Conservation (phyloP, 805 yeast genomes). For the Diddensiella caesifluorescens region DNA sequence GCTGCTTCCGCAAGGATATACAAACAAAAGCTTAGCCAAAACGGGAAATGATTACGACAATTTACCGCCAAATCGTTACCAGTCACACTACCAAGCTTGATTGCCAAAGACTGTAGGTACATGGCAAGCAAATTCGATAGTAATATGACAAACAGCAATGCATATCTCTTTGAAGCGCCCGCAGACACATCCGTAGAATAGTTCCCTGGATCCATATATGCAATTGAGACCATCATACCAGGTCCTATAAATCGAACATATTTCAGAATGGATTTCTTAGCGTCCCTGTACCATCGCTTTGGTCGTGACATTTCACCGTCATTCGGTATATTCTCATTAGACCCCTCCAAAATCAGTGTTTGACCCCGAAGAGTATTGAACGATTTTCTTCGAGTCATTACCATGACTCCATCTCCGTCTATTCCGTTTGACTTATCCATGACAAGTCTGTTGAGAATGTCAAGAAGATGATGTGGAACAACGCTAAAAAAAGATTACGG, state of each 20-base stretch:
- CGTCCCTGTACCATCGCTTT: background rate
- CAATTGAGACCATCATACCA: slow-evolving; percentile 89
- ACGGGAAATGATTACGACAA: slow-evolving; percentile 71
- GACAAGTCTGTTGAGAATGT: no score
- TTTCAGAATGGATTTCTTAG: slow-evolving; percentile 23
- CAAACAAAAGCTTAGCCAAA: slow-evolving; percentile 42
- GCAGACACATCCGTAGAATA: slow-evolving; percentile 93
- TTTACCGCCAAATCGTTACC: slow-evolving; percentile 88
- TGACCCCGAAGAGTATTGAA: no score
- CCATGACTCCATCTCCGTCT: no score
- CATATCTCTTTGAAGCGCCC: slow-evolving; percentile 81
- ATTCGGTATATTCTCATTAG: no score
- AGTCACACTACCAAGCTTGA: slow-evolving; percentile 88
- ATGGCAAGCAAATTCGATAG: slow-evolving; percentile 83
- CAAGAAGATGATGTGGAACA: no score
- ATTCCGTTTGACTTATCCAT: no score
- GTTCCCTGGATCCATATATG: slow-evolving; percentile 97
- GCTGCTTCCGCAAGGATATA: slow-evolving; percentile 84
- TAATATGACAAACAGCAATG: slow-evolving; percentile 69
- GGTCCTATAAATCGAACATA: slow-evolving; percentile 80
- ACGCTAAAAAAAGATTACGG: no score
- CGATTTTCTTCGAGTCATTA: no score
- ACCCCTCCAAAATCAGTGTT: no score
- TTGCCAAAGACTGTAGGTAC: slow-evolving; percentile 76
- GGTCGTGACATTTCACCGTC: background rate